Conservation (phyloP, 78 protist genomes). For the Chrysochromulina tobinii region DNA sequence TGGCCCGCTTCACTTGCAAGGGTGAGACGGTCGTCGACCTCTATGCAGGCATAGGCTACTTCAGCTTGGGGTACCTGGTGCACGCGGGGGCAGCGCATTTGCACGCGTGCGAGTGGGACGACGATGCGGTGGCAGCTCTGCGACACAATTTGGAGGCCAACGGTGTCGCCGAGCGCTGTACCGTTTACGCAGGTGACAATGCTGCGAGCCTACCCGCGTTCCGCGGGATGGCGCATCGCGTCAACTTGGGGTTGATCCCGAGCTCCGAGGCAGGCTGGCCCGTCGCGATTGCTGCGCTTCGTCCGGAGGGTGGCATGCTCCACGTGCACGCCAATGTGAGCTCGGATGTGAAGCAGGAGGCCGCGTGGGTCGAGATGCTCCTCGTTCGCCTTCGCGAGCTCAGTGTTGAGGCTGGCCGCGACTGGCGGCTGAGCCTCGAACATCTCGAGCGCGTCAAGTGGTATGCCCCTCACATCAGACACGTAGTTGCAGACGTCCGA, state of each 20-base stretch:
- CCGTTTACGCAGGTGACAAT: constrained; percentile 12
- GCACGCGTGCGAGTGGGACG: constrained; percentile 38
- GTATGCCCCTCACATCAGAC: neutral
- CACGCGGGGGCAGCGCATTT: neutral
- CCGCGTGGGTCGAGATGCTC: neutral
- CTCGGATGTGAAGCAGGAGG: neutral
- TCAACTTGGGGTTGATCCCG: neutral
- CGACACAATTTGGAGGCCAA: neutral
- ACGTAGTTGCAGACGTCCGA: too few species aligned
- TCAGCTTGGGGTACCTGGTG: constrained; percentile 31
- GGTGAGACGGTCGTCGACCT: constrained; percentile 45
- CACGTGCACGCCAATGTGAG: neutral
- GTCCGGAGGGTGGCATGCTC: neutral
- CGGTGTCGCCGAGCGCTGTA: constrained; percentile 1
- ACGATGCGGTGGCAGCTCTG: neutral
- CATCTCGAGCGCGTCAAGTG: constrained; percentile 7
- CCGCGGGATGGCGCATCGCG: neutral
- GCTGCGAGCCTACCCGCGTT: neutral
- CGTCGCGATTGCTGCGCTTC: neutral
- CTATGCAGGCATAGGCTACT: constrained; percentile 61
- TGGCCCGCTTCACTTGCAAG: neutral
- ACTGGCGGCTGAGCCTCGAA: too few species aligned
- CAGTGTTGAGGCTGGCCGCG: neutral
- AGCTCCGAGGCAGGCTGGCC: constrained; percentile 4
- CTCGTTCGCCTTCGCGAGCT: neutral